Evolutionary conservation across 2,329 filamentous ascomycete genomes (phyloP), one percentile per base, ranked within the genome.

Genomic region (Ophiognomonia clavigignenti-juglandacearum): DNA sequence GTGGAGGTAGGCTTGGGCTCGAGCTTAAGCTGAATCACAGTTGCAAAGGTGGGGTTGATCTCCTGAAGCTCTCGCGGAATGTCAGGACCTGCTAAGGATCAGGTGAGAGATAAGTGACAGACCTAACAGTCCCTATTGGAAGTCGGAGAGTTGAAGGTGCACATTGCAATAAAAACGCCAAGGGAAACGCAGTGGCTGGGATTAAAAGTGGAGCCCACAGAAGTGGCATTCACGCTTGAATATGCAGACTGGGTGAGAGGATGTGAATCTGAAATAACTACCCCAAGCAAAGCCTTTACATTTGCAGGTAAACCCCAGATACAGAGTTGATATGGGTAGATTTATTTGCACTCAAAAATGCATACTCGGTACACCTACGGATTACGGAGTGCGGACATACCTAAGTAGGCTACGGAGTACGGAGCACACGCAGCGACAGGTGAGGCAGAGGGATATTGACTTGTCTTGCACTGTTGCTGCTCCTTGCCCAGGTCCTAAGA

Each of bases 131-230:
- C 4, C 3, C 34, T 52, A 52, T 40, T 47, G 32, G 9, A 16
- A 6, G 6, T 19, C 7, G 11, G 50, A 50, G 50, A 45, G 19
- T 23, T 19, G 18, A 23, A 38, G 20, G 50, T 50, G 47, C 43
- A 39, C 27, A 9, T 23, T 26, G n/a, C n/a, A n/a, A n/a, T n/a
- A n/a, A n/a, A n/a, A n/a, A n/a, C n/a, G n/a, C n/a, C n/a, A n/a
- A n/a, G n/a, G n/a, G 27, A 43, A 39, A 13, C 46, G 45, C 43
- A 18, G 45, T 52, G 49, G 49, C 49, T 48, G 49, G 49, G 31
- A 11, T 19, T 13, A 46, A 49, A 41, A 43, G 39, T 45, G 46
- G 42, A 19, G 43, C 48, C 24, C 24, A 26, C 24, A 26, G 13
- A 23, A 26, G 26, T 11, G 14, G 6, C n/a, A 16, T 20, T 37